These are phyloP conservation scores for Saussurea involucrata DNA, from an alignment of 129 eudicot genomes.

Conservation along the genomic window DNA sequence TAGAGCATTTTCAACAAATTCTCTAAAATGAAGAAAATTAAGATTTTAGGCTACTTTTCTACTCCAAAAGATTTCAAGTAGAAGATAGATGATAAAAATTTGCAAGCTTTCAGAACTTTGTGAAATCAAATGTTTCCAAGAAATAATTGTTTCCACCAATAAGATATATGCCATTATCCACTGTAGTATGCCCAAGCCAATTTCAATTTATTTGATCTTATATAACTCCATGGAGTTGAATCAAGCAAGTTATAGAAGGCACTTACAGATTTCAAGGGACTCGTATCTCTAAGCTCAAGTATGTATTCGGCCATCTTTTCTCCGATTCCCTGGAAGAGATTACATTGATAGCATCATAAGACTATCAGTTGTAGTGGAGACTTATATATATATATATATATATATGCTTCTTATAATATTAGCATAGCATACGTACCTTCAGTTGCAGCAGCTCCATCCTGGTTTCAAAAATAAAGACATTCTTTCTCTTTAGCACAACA, in stretches of 20 bases:
- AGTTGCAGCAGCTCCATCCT: constrained; percentile 82
- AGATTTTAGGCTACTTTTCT: too few relatives aligned
- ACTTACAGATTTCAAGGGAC: constrained; percentile 85
- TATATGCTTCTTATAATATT: background rate
- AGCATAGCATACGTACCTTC: constrained; percentile 50
- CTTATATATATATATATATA: too few relatives aligned
- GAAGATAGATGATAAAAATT: too few relatives aligned
- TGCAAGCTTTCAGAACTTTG: too few relatives aligned
- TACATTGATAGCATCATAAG: too few relatives aligned
- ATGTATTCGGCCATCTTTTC: constrained; percentile 81
- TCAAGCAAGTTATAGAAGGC: background rate
- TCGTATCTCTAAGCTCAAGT: constrained; percentile 71
- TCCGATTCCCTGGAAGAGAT: constrained; percentile 71
- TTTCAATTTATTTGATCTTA: background rate
- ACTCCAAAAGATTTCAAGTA: too few relatives aligned
- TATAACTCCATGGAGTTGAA: background rate
- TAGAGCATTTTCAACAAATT: too few relatives aligned
- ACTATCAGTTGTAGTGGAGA: background rate
- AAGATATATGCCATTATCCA: background rate
- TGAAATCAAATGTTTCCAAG: too few relatives aligned
- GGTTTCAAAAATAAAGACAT: constrained; percentile 10
- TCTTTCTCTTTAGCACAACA: constrained; percentile 2
- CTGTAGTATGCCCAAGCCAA: too few relatives aligned
- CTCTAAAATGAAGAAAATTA: too few relatives aligned
- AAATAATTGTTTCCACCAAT: too few relatives aligned